Percentiles rank a stretch among this genome's conserved stretches.
These are phyloP conservation scores for Xylariaceae sp. DNA, from an alignment of 2,329 filamentous ascomycete genomes.

Conservation along the genomic window DNA sequence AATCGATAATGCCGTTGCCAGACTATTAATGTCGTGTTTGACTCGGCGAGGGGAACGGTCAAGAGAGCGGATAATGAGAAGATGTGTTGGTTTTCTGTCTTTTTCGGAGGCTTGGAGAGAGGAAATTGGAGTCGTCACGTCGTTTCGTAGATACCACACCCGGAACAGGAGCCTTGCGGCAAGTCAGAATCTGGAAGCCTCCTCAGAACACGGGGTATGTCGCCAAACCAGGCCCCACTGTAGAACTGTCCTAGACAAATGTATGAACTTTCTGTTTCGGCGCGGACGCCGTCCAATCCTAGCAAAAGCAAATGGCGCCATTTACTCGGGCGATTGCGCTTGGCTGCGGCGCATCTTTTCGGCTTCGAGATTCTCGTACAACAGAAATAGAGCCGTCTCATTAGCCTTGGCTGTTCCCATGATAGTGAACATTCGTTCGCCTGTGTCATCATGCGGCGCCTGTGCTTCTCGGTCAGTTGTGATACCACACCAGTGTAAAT, in stretches of 20 bases:
- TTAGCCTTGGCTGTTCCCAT: constrained; percentile 93
- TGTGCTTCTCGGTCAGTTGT: constrained; percentile 30
- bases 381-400: constrained; percentile 88
- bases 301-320: constrained; percentile 7
- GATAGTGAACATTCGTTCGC: constrained; percentile 99
- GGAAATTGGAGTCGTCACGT: constrained; percentile 38
- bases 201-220: constrained; percentile 43
- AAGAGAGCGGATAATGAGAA: constrained; percentile 30
- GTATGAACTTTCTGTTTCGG: constrained; percentile 33
- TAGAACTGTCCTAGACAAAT: constrained; percentile 37
- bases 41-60: constrained; percentile 25
- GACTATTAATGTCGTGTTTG: constrained; percentile 26
- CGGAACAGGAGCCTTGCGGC: constrained; percentile 55
- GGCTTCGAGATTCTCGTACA: constrained; percentile 98
- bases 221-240: constrained; percentile 48
- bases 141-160: constrained; percentile 42
- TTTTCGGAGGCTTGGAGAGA: constrained; percentile 23
- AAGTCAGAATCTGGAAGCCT: constrained; percentile 56
- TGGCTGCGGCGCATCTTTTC: constrained; percentile 98
- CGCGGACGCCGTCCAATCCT: constrained; percentile 23
- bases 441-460: constrained; percentile 92
- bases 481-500: not conserved
- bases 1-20: constrained; percentile 21
- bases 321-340: constrained; percentile 53
- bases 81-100: constrained; percentile 26